A percentile compares a stretch with the other conserved stretches of the same genome.
Conservation (phyloP, 495 filamentous ascomycete species). For the Penicillium riverlandense region DNA sequence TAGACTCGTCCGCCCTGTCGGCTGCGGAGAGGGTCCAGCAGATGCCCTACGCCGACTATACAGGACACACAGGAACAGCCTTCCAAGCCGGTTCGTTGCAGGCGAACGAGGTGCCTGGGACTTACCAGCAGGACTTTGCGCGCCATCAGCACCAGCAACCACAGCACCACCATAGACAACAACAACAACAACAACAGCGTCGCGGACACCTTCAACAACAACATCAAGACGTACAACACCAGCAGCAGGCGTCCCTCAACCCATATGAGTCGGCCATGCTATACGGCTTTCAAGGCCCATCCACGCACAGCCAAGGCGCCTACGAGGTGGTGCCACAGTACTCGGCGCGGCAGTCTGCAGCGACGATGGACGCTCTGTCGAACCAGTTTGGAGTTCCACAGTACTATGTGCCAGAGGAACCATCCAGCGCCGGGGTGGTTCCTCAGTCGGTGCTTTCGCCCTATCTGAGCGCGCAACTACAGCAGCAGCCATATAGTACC, state of each 20-base stretch:
- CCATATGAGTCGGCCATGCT: constrained; percentile 62
- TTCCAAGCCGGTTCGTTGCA: constrained; percentile 36
- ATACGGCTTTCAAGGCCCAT: constrained; percentile 65
- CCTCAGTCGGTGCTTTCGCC: constrained; percentile 36
- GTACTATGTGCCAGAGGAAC: constrained; percentile 69
- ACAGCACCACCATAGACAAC: constrained; percentile 18
- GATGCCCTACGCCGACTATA: constrained; percentile 30
- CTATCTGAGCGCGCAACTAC: constrained; percentile 47
- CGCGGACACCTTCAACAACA: constrained; percentile 1
- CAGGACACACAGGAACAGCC: constrained; percentile 33
- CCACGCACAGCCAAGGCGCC: constrained; percentile 43
- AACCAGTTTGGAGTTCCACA: constrained; percentile 63
- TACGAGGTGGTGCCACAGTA: constrained; percentile 81
- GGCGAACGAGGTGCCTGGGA: constrained; percentile 27
- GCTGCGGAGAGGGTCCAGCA: constrained; percentile 9
- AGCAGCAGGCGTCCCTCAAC: constrained; percentile 28
- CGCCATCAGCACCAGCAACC: constrained; percentile 22
- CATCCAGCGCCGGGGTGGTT: constrained; percentile 51
- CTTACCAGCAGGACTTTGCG: constrained; percentile 37
- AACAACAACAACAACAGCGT: constrained; percentile 9
- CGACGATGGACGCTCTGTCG: constrained; percentile 64
- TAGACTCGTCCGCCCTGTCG: no score
- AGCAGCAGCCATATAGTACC: constrained; percentile 43
- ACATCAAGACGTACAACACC: constrained; percentile 5
- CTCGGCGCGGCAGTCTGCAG: constrained; percentile 68